Conservation (phyloP, 164 flowering plant species). For the Nymphaea colorata region DNA sequence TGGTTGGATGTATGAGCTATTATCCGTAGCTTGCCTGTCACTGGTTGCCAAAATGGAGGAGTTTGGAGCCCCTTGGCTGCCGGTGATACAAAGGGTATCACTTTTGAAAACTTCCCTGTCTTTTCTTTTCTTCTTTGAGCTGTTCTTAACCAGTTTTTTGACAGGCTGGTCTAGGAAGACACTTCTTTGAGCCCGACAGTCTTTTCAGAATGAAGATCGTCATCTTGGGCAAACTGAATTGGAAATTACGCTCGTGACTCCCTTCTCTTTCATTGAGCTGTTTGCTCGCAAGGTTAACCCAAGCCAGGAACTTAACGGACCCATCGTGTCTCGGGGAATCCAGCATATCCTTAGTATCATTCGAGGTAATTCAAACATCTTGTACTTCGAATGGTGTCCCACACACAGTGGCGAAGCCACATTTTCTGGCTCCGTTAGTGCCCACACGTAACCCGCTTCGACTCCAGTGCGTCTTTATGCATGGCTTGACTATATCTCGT, state of each 20-base stretch:
- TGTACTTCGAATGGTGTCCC: too few species aligned
- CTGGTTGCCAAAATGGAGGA: constrained; percentile 98
- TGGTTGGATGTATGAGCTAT: constrained; percentile 84
- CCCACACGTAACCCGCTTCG: too few species aligned
- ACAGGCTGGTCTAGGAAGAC: constrained; percentile 54
- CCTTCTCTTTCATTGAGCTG: constrained; percentile 64
- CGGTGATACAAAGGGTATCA: too few species aligned
- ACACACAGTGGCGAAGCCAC: too few species aligned
- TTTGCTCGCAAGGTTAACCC: constrained; percentile 67
- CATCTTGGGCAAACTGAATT: constrained; percentile 53
- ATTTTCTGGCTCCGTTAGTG: too few species aligned
- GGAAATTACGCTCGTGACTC: constrained; percentile 81
- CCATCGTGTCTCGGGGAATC: constrained; percentile 51
- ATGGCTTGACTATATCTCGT: too few species aligned
- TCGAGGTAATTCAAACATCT: constrained; percentile 31
- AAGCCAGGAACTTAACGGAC: constrained; percentile 28
- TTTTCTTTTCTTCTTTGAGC: too few species aligned
- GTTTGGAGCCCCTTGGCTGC: too few species aligned
- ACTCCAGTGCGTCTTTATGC: too few species aligned
- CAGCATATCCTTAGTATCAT: constrained; percentile 55
- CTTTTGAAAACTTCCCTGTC: neutral
- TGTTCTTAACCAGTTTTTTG: neutral
- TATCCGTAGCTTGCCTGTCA: constrained; percentile 81
- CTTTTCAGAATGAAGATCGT: constrained; percentile 71
- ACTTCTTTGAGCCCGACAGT: constrained; percentile 61